Conservation (phyloP, 495 filamentous ascomycete genomes). For the Diplogelasinospora grovesii region DNA sequence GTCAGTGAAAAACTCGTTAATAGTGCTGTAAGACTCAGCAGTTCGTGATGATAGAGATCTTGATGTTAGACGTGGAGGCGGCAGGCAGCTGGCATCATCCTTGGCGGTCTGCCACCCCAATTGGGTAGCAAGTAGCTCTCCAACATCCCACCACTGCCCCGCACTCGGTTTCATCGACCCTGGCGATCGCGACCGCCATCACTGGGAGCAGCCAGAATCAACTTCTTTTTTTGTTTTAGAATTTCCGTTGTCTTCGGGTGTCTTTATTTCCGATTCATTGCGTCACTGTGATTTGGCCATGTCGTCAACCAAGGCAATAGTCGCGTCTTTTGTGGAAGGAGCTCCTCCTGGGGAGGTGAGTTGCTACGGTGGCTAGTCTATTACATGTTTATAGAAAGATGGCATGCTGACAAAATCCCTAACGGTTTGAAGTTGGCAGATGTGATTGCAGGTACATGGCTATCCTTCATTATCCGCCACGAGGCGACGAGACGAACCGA, state of each 20-base stretch:
- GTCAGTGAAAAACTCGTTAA: too few relatives aligned
- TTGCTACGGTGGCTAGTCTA: too few relatives aligned
- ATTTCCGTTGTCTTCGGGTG: too few relatives aligned
- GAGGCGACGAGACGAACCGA: not conserved
- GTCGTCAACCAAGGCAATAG: conserved; percentile 49
- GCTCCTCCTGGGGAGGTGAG: conserved; percentile 95
- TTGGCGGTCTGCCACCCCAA: not conserved
- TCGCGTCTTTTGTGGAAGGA: conserved; percentile 86
- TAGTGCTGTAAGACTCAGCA: too few relatives aligned
- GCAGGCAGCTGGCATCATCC: not conserved
- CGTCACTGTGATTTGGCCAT: conserved; percentile 14
- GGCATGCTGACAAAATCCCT: conserved; percentile 15
- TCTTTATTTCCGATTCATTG: not conserved
- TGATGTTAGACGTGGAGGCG: not conserved
- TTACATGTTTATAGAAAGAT: too few relatives aligned
- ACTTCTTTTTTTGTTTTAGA: too few relatives aligned
- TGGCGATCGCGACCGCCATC: not conserved
- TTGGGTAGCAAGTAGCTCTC: too few relatives aligned
- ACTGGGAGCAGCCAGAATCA: too few relatives aligned
- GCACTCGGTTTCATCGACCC: conserved; percentile 3
- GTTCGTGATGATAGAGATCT: too few relatives aligned
- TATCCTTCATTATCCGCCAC: not conserved
- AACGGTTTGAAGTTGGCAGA: conserved; percentile 61
- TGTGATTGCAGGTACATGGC: conserved; percentile 73
- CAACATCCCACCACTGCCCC: conserved; percentile 1